These are phyloP conservation scores for Saitoella complicata DNA, from an alignment of 805 yeast species.

Conservation along the genomic window DNA sequence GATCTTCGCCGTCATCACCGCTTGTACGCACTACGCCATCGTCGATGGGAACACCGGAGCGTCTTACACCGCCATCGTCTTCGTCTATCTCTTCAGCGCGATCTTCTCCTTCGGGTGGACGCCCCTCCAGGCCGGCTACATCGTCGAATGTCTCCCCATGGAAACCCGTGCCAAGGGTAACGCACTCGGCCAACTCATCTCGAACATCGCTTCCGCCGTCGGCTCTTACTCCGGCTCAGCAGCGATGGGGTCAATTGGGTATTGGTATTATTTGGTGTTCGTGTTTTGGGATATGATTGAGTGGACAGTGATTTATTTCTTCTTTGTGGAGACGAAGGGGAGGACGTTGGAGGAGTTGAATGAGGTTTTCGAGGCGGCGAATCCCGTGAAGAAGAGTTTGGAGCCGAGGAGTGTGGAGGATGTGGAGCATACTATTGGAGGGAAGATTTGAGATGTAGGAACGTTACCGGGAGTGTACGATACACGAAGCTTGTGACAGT, in stretches of 20 bases:
- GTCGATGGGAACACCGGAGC: slow-evolving; percentile 20
- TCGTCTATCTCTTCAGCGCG: slow-evolving; percentile 5
- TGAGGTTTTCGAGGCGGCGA: slow-evolving; percentile 15
- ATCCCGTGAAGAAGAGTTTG: slow-evolving; percentile 5
- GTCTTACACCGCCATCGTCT: slow-evolving; percentile 4
- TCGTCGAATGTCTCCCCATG: slow-evolving; percentile 15
- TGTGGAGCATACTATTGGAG: too few relatives aligned
- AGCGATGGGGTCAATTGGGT: slow-evolving; percentile 32
- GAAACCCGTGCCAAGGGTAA: slow-evolving; percentile 27
- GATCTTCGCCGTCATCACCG: slow-evolving; percentile 26
- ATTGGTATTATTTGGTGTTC: slow-evolving; percentile 46
- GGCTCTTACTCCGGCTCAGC: slow-evolving; percentile 23
- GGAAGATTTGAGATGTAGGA: too few relatives aligned
- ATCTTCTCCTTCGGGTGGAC: slow-evolving; percentile 8
- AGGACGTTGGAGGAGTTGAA: slow-evolving; percentile 42
- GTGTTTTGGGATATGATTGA: slow-evolving; percentile 35
- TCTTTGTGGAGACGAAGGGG: slow-evolving; percentile 50
- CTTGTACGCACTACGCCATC: slow-evolving; percentile 32
- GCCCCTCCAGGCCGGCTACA: slow-evolving; percentile 12
- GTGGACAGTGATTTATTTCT: slow-evolving; percentile 27
- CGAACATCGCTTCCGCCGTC: slow-evolving; percentile 13
- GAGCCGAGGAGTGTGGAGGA: too few relatives aligned
- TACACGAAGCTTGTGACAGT: too few relatives aligned
- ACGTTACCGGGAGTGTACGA: too few relatives aligned
- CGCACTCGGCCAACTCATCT: neutral